phyloP scores from a whole-genome alignment of 176 grass and related monocot species.

The Oryza glaberrima region DNA sequence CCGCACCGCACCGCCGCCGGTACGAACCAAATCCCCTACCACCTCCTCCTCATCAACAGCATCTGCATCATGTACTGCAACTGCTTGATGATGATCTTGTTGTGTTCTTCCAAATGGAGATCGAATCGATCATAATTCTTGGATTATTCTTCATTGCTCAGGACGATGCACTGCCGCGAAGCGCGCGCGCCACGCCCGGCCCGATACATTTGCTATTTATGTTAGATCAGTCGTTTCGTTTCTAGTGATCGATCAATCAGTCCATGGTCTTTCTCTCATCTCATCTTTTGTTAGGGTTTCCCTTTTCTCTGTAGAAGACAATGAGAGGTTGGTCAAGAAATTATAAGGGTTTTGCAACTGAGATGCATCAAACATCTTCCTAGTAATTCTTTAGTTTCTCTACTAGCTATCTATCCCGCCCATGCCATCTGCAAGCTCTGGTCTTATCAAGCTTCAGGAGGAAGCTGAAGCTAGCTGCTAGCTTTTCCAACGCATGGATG shows the following conservation, averaged over 20 bases:
- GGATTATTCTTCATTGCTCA: constrained; percentile 20
- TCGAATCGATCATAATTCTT: neutral
- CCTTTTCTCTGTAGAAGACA: constrained; percentile 35
- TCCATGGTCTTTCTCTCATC: neutral
- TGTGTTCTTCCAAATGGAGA: neutral
- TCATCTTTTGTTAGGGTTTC: constrained; percentile 39
- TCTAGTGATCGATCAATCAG: neutral
- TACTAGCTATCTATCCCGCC: neutral
- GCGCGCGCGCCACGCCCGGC: neutral
- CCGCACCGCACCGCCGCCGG: constrained; percentile 20
- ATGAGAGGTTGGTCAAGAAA: constrained; percentile 18
- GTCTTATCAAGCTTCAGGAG: constrained; percentile 44
- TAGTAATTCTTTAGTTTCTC: neutral
- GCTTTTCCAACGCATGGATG: constrained; percentile 39
- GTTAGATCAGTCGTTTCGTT: neutral
- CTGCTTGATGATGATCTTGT: neutral
- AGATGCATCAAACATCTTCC: neutral
- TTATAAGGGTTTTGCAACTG: constrained; percentile 36
- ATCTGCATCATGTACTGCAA: neutral
- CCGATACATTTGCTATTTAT: neutral
- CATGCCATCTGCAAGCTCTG: constrained; percentile 23
- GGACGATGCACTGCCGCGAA: constrained; percentile 29
- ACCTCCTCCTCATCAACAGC: neutral
- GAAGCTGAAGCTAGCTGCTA: neutral
- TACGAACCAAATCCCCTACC: constrained; percentile 27